Conservation (phyloP, 768 basidiomycete species). For the Daedaleopsis nitida region DNA sequence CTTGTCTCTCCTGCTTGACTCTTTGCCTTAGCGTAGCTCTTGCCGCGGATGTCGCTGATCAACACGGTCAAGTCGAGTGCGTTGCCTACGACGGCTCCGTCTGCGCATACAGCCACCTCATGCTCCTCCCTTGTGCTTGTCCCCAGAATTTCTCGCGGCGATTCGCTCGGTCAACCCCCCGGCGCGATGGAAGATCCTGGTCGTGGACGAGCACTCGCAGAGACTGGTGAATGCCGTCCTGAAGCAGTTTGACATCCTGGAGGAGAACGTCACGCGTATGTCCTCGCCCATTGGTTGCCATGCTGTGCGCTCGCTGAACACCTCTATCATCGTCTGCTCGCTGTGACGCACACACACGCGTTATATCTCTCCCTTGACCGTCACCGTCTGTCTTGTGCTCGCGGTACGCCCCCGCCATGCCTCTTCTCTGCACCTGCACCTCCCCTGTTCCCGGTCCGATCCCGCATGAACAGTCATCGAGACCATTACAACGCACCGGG, state of each 20-base stretch:
- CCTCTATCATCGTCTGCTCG: neutral
- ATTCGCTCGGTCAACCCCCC: constrained; percentile 87
- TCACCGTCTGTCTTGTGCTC: neutral
- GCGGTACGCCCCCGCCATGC: neutral
- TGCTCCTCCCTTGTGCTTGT: too few relatives aligned
- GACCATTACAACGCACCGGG: constrained; percentile 79
- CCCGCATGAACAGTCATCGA: constrained; percentile 72
- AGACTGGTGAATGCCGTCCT: constrained; percentile 81
- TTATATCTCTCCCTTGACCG: neutral
- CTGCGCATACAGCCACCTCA: constrained; percentile 31
- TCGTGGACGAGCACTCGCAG: constrained; percentile 93
- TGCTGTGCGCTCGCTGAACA: neutral
- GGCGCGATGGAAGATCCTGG: constrained; percentile 94
- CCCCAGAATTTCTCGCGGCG: constrained; percentile 87
- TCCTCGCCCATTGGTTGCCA: neutral
- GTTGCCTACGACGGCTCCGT: constrained; percentile 19
- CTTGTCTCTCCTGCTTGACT: neutral
- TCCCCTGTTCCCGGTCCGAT: neutral
- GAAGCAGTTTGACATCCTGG: constrained; percentile 91
- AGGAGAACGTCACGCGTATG: constrained; percentile 96
- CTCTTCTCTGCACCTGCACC: neutral
- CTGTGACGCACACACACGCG: neutral
- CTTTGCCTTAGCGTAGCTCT: too few relatives aligned
- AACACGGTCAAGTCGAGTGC: constrained; percentile 47
- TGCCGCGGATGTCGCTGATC: constrained; percentile 44